Evolutionary conservation across 768 basidiomycete species (phyloP).

Genomic region (Lactarius evosmus): DNA sequence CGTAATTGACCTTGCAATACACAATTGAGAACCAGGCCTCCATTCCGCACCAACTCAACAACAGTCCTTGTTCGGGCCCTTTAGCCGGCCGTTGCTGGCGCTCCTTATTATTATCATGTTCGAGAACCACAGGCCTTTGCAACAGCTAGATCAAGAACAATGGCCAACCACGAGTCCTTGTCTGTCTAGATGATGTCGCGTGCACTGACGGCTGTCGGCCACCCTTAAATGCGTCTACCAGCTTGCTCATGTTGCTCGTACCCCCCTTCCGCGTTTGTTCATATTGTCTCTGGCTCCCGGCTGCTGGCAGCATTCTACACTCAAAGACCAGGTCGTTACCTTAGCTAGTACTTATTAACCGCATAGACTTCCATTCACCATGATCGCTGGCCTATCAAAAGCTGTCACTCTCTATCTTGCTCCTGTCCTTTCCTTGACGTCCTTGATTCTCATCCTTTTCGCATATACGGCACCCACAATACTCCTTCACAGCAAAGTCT

Average conservation of each 20-base stretch:
- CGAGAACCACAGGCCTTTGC: not conserved
- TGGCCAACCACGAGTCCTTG: not conserved
- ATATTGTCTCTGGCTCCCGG: not conserved
- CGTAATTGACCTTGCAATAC: not conserved
- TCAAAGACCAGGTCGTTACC: constrained; percentile 25
- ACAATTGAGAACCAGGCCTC: not conserved
- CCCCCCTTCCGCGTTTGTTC: not conserved
- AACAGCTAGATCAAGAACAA: constrained; percentile 10
- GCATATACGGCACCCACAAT: constrained; percentile 64
- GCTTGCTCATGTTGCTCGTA: not conserved
- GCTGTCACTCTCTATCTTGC: constrained; percentile 64
- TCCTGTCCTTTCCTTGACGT: constrained; percentile 61
- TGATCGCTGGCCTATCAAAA: constrained; percentile 73
- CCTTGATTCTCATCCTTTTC: constrained; percentile 62
- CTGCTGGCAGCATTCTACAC: constrained; percentile 26
- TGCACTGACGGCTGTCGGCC: not conserved
- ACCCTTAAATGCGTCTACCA: constrained; percentile 14
- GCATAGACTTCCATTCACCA: constrained; percentile 35
- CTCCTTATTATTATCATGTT: not conserved
- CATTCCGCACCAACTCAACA: not conserved
- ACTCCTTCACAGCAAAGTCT: constrained; percentile 57
- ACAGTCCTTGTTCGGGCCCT: not conserved
- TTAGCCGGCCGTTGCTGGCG: not conserved
- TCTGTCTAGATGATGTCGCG: not conserved
- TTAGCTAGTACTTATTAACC: constrained; percentile 24